Base-by-base conservation (phyloP, 2,329 filamentous ascomycete genomes). In the Diaporthe helianthi region DNA sequence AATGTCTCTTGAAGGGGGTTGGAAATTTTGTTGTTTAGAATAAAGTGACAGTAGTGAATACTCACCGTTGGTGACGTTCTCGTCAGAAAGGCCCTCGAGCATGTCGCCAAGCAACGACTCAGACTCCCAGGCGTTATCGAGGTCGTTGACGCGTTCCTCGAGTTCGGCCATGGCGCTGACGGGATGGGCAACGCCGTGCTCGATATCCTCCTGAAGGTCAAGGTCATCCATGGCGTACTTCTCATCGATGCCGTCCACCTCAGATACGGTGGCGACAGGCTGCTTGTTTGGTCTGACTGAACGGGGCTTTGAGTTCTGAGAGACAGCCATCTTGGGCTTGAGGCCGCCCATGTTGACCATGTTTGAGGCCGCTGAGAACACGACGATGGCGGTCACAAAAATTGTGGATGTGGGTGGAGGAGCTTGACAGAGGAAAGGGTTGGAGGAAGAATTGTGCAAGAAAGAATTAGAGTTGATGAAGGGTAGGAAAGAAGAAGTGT, bases 21-120 rank as follows among this genome's bases (percentile, higher is more conserved):
- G 68, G 64, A 44, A 36, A 69, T 10, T 41, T 31, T 66, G n/a
- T 22, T 19, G 29, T 8, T 17, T 15, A 72, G 36, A 70, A 72
- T 15, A 29, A 61, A 64, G 67, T 49, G 67, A 73, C 75, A 71
- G 31, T 19, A 38, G 41, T 24, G 22, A 41, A 8, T 36, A 24
- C 80, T 79, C 76, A 85, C 86, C 82, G 75, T 84, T 82, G 67
- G 74, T 76, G 46, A 77, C 74, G 73, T 83, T 81, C 74, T 86
- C 84, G 69, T 89, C 84, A 53, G 81, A 81, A 71, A 90, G 76
- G 68, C 88, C 84, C 67, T 90, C 86, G 65, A 92, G 81, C 41
- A 85, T 82, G 74, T 91, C 89, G 71, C 88, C 88, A 71, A 89
- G 89, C 2, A 91, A 79, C 31, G 88, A 91, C 72, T 90, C 86